Conservation (phyloP, 2,329 filamentous ascomycete genomes). For the Xylariaceae sp. region DNA sequence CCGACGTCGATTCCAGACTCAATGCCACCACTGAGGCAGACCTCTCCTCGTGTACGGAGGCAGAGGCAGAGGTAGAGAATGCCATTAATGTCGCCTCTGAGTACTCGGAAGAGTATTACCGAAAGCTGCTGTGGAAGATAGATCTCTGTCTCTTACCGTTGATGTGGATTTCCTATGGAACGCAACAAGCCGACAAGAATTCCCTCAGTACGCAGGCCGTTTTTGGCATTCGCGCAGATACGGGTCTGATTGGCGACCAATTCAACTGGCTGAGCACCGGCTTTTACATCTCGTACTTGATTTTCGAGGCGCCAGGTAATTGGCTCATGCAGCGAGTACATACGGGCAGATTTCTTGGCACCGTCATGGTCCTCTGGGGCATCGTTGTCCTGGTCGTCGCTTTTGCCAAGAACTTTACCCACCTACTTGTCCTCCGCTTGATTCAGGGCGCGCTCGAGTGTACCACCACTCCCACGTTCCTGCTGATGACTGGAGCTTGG, state of each 20-base stretch:
- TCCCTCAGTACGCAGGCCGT: conserved; percentile 41
- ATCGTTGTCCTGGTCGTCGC: conserved; percentile 41
- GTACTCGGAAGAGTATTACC: conserved; percentile 32
- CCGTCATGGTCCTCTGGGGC: conserved; percentile 45
- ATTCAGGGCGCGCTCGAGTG: conserved; percentile 42
- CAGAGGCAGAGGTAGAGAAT: neutral
- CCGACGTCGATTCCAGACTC: neutral
- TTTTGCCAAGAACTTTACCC: conserved; percentile 40
- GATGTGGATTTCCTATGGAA: conserved; percentile 41
- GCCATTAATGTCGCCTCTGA: conserved; percentile 4
- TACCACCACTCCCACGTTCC: conserved; percentile 41
- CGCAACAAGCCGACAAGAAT: conserved; percentile 42
- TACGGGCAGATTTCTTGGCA: conserved; percentile 44
- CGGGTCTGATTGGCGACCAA: conserved; percentile 39
- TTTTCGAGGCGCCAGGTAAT: conserved; percentile 40
- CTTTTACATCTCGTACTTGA: conserved; percentile 42
- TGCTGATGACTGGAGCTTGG: conserved; percentile 44
- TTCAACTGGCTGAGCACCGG: conserved; percentile 42
- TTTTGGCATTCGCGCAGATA: conserved; percentile 42
- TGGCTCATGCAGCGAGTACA: conserved; percentile 46
- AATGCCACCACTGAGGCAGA: neutral
- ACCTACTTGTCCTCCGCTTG: conserved; percentile 40
- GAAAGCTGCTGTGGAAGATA: conserved; percentile 41
- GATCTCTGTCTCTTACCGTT: conserved; percentile 42
- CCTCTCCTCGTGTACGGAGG: neutral